Evolutionary conservation across 2,329 filamentous ascomycete species (phyloP).

Genomic region (Penicillium decumbens): DNA sequence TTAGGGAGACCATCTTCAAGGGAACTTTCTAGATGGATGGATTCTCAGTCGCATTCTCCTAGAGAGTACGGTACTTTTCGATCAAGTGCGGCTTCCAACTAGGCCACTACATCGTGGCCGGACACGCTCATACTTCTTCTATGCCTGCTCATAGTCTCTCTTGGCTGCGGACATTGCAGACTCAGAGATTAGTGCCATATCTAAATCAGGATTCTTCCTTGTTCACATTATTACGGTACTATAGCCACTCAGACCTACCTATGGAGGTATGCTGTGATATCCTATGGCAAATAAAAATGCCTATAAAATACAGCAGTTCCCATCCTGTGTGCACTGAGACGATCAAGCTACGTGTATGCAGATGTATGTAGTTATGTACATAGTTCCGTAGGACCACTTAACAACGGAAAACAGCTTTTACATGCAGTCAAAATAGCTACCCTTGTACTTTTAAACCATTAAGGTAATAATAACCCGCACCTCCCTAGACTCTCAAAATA

Average conservation of each 20-base stretch:
- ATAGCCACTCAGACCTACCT: constrained; percentile 3
- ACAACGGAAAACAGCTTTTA: neutral
- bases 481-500: neutral
- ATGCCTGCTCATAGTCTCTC: too few species aligned
- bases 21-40: too few species aligned
- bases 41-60: too few species aligned
- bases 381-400: too few species aligned
- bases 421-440: neutral
- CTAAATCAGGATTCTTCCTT: too few species aligned
- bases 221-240: constrained; percentile 12
- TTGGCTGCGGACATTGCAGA: too few species aligned
- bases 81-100: constrained; percentile 59
- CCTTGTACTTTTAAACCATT: neutral
- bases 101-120: too few species aligned
- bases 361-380: neutral
- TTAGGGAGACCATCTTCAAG: constrained; percentile 30
- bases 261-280: neutral
- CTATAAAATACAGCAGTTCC: too few species aligned
- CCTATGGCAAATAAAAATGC: neutral
- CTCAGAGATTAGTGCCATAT: too few species aligned
- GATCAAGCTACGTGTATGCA: neutral
- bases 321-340: neutral
- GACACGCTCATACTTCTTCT: too few species aligned
- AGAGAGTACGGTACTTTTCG: constrained; percentile 38
- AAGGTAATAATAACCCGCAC: neutral